Conservation (phyloP, 352 stramenopile genomes). For the Thalassiosira mediterranea region DNA sequence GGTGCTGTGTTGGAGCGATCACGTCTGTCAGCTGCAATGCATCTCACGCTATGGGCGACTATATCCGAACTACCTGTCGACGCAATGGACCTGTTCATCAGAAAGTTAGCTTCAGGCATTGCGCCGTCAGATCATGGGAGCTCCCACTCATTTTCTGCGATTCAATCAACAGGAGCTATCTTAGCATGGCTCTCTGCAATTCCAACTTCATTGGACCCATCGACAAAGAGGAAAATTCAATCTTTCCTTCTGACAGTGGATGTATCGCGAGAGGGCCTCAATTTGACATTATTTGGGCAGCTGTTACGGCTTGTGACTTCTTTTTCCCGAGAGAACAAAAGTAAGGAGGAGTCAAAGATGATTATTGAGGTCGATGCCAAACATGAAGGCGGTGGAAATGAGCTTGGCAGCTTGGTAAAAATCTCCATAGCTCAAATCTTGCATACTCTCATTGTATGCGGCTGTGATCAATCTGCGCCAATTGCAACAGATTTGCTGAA, state of each 20-base stretch:
- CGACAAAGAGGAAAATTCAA: constrained; percentile 44
- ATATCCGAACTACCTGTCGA: constrained; percentile 42
- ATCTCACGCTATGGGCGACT: constrained; percentile 51
- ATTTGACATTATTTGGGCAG: constrained; percentile 53
- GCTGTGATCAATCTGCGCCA: constrained; percentile 7
- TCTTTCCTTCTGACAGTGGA: constrained; percentile 23
- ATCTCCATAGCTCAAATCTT: constrained; percentile 26
- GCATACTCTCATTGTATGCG: constrained; percentile 16
- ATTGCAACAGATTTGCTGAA: constrained; percentile 29
- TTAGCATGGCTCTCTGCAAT: constrained; percentile 26
- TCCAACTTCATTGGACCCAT: constrained; percentile 52
- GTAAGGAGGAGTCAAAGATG: constrained; percentile 18
- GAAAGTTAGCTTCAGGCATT: constrained; percentile 37
- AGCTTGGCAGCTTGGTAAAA: constrained; percentile 13
- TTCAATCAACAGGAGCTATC: constrained; percentile 52
- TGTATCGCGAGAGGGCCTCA: constrained; percentile 4
- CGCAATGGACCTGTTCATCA: constrained; percentile 29
- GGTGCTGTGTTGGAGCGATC: constrained; percentile 26
- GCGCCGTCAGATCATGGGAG: constrained; percentile 10
- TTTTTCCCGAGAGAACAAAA: constrained; percentile 9
- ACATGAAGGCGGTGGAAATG: constrained; percentile 13
- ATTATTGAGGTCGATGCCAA: constrained; percentile 21
- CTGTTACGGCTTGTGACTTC: constrained; percentile 47
- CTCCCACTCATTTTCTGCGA: constrained; percentile 19
- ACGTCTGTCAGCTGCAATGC: constrained; percentile 40